Percentiles rank a stretch among this genome's conserved stretches.
Evolutionary conservation across 495 filamentous ascomycete species (phyloP).

Genomic region (Aspergillus egyptiacus): DNA sequence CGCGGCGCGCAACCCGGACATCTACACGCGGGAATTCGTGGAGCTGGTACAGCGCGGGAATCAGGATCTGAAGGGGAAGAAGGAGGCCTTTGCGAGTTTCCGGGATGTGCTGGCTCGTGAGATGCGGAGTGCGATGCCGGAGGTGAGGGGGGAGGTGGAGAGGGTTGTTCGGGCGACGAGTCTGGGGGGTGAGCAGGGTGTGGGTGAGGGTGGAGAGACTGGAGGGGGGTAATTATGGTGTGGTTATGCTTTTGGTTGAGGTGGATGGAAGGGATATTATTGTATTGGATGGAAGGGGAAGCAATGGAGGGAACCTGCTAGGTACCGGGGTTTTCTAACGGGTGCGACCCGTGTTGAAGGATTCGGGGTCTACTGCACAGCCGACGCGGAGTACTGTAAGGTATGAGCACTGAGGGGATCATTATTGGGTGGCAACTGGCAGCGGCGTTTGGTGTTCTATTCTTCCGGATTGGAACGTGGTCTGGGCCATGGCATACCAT

Average conservation of each 20-base stretch:
- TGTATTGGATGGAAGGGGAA: neutral
- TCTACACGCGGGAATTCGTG: slow-evolving; percentile 96
- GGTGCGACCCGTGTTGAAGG: too few species aligned
- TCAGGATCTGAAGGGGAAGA: slow-evolving; percentile 78
- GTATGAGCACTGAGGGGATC: too few species aligned
- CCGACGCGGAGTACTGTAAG: too few species aligned
- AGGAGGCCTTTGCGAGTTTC: slow-evolving; percentile 71
- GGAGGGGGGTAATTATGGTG: neutral
- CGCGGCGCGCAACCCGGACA: slow-evolving; percentile 88
- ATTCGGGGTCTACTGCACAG: too few species aligned
- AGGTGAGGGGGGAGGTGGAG: slow-evolving; percentile 64
- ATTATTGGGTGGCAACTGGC: neutral
- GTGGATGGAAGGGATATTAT: neutral
- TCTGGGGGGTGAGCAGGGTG: slow-evolving; percentile 3
- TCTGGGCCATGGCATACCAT: neutral
- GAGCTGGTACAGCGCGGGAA: slow-evolving; percentile 81
- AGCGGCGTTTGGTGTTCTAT: neutral
- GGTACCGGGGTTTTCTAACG: too few species aligned
- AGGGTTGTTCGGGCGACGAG: slow-evolving; percentile 49
- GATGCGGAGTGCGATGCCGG: slow-evolving; percentile 73
- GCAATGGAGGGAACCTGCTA: neutral
- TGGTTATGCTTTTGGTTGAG: neutral
- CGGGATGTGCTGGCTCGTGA: slow-evolving; percentile 75
- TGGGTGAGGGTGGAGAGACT: neutral
- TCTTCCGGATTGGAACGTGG: neutral